These are phyloP conservation scores for Nadsonia commutata DNA, from an alignment of 1,139 yeast genomes.

Conservation along the genomic window DNA sequence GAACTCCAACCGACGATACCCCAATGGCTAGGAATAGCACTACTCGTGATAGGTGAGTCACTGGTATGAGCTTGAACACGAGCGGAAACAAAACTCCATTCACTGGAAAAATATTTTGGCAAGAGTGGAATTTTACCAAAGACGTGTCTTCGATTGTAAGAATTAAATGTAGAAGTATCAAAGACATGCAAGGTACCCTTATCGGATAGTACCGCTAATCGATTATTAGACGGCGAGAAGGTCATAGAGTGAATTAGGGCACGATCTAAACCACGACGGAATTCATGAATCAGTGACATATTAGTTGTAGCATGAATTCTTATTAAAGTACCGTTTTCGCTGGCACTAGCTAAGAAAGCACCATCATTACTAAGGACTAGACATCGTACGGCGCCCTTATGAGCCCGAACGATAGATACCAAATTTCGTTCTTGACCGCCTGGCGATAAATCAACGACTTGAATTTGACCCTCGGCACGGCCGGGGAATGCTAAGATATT, in stretches of 20 bases:
- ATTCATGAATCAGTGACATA: slow-evolving; percentile 64
- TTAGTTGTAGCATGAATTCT: slow-evolving; percentile 62
- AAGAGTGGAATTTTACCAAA: slow-evolving; percentile 54
- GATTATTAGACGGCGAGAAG: slow-evolving; percentile 61
- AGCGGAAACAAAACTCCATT: slow-evolving; percentile 82
- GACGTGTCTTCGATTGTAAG: slow-evolving; percentile 46
- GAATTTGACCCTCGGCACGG: slow-evolving; percentile 52
- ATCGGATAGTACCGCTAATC: slow-evolving; percentile 75
- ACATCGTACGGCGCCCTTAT: slow-evolving; percentile 53
- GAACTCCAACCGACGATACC: slow-evolving; percentile 75
- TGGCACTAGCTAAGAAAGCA: slow-evolving; percentile 71
- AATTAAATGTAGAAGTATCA: slow-evolving; percentile 24
- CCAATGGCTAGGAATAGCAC: slow-evolving; percentile 12
- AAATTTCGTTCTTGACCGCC: slow-evolving; percentile 43
- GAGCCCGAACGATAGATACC: slow-evolving; percentile 71
- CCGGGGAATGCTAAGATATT: slow-evolving; percentile 59
- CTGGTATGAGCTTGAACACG: slow-evolving; percentile 29
- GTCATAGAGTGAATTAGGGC: slow-evolving; percentile 73
- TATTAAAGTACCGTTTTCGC: slow-evolving; percentile 75
- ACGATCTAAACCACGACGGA: slow-evolving; percentile 75
- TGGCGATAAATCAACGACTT: slow-evolving; percentile 54
- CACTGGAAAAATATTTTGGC: slow-evolving; percentile 66
- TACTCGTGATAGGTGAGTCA: neutral
- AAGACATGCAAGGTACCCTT: slow-evolving; percentile 80
- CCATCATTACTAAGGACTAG: slow-evolving; percentile 62